phyloP scores from a whole-genome alignment of 2,329 filamentous ascomycete genomes.

The Sporothrix variecibatus region DNA sequence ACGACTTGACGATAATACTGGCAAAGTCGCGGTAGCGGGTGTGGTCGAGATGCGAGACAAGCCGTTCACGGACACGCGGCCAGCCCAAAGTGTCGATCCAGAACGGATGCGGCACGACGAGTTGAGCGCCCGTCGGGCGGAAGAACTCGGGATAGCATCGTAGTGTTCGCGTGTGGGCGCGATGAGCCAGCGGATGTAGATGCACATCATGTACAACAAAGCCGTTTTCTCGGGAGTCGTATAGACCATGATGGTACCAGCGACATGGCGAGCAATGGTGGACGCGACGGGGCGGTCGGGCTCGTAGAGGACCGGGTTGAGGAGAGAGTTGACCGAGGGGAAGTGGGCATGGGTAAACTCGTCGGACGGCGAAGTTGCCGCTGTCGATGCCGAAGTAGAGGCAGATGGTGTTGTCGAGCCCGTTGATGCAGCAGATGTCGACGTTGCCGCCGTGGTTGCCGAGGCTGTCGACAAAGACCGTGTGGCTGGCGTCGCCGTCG shows the following conservation, averaged over 20 bases:
- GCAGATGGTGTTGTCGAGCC: background rate
- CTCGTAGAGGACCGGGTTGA: slow-evolving; percentile 24
- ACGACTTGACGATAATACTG: slow-evolving; percentile 8
- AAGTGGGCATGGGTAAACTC: slow-evolving; percentile 12
- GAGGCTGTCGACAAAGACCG: background rate
- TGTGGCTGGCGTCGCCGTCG: background rate
- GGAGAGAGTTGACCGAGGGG: slow-evolving; percentile 24
- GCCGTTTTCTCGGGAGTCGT: slow-evolving; percentile 24
- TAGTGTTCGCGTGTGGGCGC: slow-evolving; percentile 24
- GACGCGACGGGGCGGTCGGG: slow-evolving; percentile 6
- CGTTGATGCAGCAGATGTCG: background rate
- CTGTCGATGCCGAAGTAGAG: background rate
- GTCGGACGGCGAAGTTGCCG: background rate
- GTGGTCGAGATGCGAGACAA: slow-evolving; percentile 25
- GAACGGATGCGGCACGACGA: slow-evolving; percentile 26
- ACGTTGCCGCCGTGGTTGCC: background rate
- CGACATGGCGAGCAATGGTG: slow-evolving; percentile 20
- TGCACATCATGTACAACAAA: slow-evolving; percentile 24
- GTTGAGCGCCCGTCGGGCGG: slow-evolving; percentile 23
- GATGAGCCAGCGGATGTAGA: slow-evolving; percentile 27
- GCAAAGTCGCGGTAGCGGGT: slow-evolving; percentile 20
- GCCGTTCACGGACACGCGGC: slow-evolving; percentile 25
- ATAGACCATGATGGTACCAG: slow-evolving; percentile 14
- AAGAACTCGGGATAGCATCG: slow-evolving; percentile 27
- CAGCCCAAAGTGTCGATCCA: slow-evolving; percentile 27